These are phyloP conservation scores for Waitea zeae DNA, from an alignment of 1,284 basidiomycete genomes.

Conservation along the genomic window DNA sequence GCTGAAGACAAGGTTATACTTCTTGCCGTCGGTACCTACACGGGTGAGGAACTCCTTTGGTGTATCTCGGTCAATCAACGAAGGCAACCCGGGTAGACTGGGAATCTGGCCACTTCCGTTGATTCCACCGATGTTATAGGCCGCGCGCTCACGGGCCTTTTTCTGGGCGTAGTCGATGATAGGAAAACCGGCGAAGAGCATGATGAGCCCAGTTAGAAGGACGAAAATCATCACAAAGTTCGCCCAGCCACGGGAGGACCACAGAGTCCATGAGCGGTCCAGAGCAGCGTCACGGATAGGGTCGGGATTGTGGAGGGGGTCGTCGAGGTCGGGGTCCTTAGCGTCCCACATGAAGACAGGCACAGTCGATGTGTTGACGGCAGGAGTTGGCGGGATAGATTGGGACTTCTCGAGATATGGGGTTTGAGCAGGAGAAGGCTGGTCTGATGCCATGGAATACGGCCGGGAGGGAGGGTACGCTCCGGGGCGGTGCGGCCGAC, in stretches of 20 bases:
- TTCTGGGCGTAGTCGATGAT: slow-evolving; percentile 35
- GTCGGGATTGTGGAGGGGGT: slow-evolving; percentile 60
- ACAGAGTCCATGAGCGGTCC: slow-evolving; percentile 39
- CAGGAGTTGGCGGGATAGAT: slow-evolving; percentile 12
- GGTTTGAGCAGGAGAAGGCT: slow-evolving; percentile 4
- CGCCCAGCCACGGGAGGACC: slow-evolving; percentile 59
- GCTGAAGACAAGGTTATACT: slow-evolving; percentile 72
- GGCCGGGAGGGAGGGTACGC: background rate
- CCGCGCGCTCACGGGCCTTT: slow-evolving; percentile 14
- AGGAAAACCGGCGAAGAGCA: slow-evolving; percentile 67
- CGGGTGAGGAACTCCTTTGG: slow-evolving; percentile 16
- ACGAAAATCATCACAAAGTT: slow-evolving; percentile 44
- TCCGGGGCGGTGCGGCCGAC: background rate
- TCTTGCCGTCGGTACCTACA: slow-evolving; percentile 48
- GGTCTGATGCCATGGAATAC: background rate
- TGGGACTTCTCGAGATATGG: slow-evolving; percentile 22
- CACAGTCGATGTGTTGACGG: slow-evolving; percentile 22
- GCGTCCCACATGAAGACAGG: slow-evolving; percentile 56
- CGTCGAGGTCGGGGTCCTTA: slow-evolving; percentile 61
- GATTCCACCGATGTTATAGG: slow-evolving; percentile 62
- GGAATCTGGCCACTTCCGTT: slow-evolving; percentile 60
- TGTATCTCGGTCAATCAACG: slow-evolving; percentile 38
- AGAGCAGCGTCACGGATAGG: slow-evolving; percentile 39
- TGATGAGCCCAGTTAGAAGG: slow-evolving; percentile 40
- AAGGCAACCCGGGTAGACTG: slow-evolving; percentile 33